Conservation (phyloP, 2,329 filamentous ascomycete genomes). For the Tolypocladium nubicola region DNA sequence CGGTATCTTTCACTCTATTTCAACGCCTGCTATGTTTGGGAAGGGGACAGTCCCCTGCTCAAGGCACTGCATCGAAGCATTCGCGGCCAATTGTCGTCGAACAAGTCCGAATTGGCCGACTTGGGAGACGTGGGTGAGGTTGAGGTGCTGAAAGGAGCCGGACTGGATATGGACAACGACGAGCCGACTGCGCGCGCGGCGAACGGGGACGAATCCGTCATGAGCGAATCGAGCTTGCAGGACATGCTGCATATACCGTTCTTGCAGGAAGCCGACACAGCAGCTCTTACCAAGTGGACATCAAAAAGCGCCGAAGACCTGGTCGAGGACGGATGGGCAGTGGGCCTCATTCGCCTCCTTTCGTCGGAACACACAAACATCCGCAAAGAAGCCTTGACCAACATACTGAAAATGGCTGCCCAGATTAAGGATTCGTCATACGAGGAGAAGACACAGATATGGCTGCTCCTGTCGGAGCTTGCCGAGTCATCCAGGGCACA, state of each 20-base stretch:
- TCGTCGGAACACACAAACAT: slow-evolving; percentile 66
- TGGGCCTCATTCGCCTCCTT: slow-evolving; percentile 62
- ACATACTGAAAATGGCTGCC: slow-evolving; percentile 53
- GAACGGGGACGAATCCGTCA: slow-evolving; percentile 4
- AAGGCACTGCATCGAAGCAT: slow-evolving; percentile 19
- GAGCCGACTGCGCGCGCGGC: neutral
- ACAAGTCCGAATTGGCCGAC: slow-evolving; percentile 10
- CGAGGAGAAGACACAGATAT: slow-evolving; percentile 66
- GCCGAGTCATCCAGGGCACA: slow-evolving; percentile 57
- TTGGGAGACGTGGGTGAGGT: slow-evolving; percentile 10
- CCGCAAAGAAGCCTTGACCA: slow-evolving; percentile 64
- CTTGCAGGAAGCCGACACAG: slow-evolving; percentile 35
- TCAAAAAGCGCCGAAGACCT: slow-evolving; percentile 69
- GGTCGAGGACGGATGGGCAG: slow-evolving; percentile 65
- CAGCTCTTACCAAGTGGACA: slow-evolving; percentile 53
- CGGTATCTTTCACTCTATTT: slow-evolving; percentile 50
- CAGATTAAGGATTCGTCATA: slow-evolving; percentile 59
- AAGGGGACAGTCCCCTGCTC: slow-evolving; percentile 26
- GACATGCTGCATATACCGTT: slow-evolving; percentile 41
- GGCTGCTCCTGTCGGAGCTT: slow-evolving; percentile 70
- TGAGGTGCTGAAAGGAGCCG: slow-evolving; percentile 7
- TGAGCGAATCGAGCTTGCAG: slow-evolving; percentile 34
- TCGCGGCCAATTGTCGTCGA: slow-evolving; percentile 16
- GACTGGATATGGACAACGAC: slow-evolving; percentile 2
- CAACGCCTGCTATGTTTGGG: slow-evolving; percentile 38